Conservation (phyloP, 2,329 filamentous ascomycete genomes). For the Ceratocystis albifundus region DNA sequence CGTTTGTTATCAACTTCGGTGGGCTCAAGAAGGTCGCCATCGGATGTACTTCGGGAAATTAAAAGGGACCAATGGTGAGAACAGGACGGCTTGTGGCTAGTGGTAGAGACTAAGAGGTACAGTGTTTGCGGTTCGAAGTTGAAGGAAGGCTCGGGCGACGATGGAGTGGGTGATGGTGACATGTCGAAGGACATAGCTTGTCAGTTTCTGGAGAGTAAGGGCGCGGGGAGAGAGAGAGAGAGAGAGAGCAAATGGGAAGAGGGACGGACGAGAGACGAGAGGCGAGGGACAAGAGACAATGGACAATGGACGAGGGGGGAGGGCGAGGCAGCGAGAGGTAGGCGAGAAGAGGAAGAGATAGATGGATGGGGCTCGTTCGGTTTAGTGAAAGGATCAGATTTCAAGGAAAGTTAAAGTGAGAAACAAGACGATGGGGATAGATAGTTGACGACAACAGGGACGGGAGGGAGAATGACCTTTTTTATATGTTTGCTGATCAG, state of each 20-base stretch:
- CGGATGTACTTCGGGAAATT: slow-evolving; percentile 8
- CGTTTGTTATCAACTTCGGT: slow-evolving; percentile 5
- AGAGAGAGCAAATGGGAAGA: no score
- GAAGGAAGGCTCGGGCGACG: not conserved
- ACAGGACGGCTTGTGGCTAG: not conserved
- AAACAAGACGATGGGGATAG: not conserved
- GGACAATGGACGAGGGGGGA: no score
- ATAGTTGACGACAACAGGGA: not conserved
- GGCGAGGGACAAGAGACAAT: not conserved
- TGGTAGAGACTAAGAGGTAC: slow-evolving; percentile 12
- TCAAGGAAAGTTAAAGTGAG: not conserved
- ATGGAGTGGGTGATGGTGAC: slow-evolving; percentile 17
- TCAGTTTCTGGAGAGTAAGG: no score
- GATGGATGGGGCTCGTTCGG: no score
- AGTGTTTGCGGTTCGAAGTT: slow-evolving; percentile 16
- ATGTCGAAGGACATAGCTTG: slow-evolving; percentile 6
- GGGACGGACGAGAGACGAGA: no score
- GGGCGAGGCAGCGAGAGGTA: no score
- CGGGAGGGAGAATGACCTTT: not conserved
- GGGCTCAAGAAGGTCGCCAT: slow-evolving; percentile 13
- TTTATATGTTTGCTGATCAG: not conserved
- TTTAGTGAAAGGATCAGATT: no score
- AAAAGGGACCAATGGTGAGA: slow-evolving; percentile 7
- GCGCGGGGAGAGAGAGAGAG: no score
- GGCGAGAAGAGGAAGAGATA: no score